A percentile compares a stretch with the other conserved stretches of the same genome.
Conservation (phyloP, 2,329 filamentous ascomycete species). For the Arthroderma sp. region DNA sequence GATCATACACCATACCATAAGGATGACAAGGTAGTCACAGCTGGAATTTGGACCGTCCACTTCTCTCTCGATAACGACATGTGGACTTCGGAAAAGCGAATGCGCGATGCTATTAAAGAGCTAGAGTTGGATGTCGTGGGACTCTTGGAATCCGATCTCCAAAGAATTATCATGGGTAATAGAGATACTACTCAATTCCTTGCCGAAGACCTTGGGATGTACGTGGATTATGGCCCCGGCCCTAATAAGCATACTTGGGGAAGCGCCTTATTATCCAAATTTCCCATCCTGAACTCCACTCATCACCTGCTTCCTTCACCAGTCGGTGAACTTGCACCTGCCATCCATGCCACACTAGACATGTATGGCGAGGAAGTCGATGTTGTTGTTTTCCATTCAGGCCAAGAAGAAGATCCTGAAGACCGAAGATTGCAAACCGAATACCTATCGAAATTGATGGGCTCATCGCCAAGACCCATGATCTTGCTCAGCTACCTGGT, state of each 20-base stretch:
- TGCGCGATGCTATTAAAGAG: conserved; percentile 81
- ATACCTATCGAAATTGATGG: conserved; percentile 83
- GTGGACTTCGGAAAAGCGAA: conserved; percentile 93
- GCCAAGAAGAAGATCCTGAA: conserved; percentile 90
- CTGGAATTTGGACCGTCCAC: conserved; percentile 97
- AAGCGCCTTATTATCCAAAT: conserved; percentile 81
- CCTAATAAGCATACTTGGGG: conserved; percentile 99
- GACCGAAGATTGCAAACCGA: conserved; percentile 75
- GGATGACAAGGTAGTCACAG: conserved; percentile 75
- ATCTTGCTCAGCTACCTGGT: conserved; percentile 88
- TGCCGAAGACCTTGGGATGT: conserved; percentile 95
- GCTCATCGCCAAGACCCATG: conserved; percentile 60
- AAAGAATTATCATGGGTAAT: conserved; percentile 99
- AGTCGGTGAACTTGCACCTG: conserved; percentile 85
- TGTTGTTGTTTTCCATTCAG: conserved; percentile 96
- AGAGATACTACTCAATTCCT: conserved; percentile 90
- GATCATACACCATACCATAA: conserved; percentile 84
- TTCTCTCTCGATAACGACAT: conserved; percentile 97
- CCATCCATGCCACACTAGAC: conserved; percentile 91
- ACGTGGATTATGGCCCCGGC: conserved; percentile 90
- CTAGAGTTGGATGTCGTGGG: conserved; percentile 95
- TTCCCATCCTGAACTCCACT: conserved; percentile 92
- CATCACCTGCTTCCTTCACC: conserved; percentile 90
- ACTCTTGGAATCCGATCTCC: conserved; percentile 82
- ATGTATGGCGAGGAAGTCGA: conserved; percentile 83